Percentiles rank a stretch among this genome's conserved stretches.
phyloP scores from a whole-genome alignment of 2,329 filamentous ascomycete species.

The Dothideomycetes sp. region DNA sequence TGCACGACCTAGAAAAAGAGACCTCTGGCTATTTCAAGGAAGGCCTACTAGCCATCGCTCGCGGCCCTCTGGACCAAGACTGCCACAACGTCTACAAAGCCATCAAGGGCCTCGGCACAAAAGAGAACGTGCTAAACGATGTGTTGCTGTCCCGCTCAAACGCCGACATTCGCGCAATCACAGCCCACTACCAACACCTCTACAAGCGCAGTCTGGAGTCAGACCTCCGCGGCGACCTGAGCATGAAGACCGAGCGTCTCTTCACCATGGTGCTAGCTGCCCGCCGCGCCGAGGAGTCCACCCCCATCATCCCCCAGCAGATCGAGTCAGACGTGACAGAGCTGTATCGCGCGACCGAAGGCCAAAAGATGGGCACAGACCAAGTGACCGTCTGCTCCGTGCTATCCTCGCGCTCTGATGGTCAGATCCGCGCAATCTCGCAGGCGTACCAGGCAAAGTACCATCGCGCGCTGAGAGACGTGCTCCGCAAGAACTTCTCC shows the following conservation, averaged over 20 bases:
- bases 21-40: slow-evolving; percentile 61
- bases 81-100: slow-evolving; percentile 59
- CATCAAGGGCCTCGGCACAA: slow-evolving; percentile 72
- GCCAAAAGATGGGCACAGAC: slow-evolving; percentile 59
- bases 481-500: slow-evolving; percentile 72
- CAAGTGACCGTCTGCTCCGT: slow-evolving; percentile 70
- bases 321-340: slow-evolving; percentile 67
- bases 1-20: slow-evolving; percentile 68
- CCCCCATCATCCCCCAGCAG: slow-evolving; percentile 60
- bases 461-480: slow-evolving; percentile 56
- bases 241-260: slow-evolving; percentile 73
- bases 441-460: slow-evolving; percentile 66
- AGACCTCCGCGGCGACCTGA: slow-evolving; percentile 68
- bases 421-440: slow-evolving; percentile 72
- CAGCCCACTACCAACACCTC: slow-evolving; percentile 58
- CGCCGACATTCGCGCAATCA: slow-evolving; percentile 80
- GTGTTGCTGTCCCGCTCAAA: slow-evolving; percentile 74
- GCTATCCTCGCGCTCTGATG: slow-evolving; percentile 63
- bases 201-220: slow-evolving; percentile 57
- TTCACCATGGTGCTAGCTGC: slow-evolving; percentile 74
- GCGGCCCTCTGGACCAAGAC: slow-evolving; percentile 72
- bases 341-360: slow-evolving; percentile 68
- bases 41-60: slow-evolving; percentile 62
- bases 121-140: slow-evolving; percentile 77
- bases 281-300: slow-evolving; percentile 64